These are phyloP conservation scores for Trametes hirsuta DNA, from an alignment of 1,284 basidiomycete species.

Conservation along the genomic window DNA sequence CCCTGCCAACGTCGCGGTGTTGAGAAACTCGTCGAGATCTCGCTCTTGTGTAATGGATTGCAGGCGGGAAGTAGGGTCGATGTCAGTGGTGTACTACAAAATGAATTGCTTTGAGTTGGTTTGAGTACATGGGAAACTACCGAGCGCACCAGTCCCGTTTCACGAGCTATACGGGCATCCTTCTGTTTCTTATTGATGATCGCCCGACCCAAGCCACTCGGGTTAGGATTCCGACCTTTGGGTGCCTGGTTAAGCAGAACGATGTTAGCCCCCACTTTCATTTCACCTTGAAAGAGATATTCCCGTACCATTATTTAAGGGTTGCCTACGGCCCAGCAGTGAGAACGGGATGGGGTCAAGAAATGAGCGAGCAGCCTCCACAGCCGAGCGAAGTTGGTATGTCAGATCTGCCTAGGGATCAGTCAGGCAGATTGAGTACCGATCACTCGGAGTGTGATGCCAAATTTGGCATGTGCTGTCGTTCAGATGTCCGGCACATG, in stretches of 20 bases:
- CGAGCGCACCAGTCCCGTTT: constrained; percentile 74
- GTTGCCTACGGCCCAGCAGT: background rate
- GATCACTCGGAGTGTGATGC: constrained; percentile 7
- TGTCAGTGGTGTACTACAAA: constrained; percentile 79
- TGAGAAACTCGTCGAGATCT: constrained; percentile 96
- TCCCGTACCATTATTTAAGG: background rate
- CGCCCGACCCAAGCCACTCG: constrained; percentile 85
- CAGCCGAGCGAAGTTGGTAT: constrained; percentile 3
- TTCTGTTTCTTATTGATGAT: constrained; percentile 89
- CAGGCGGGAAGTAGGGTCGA: constrained; percentile 71
- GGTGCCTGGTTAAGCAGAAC: constrained; percentile 35
- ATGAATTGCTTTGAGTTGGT: background rate
- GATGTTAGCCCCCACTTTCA: background rate
- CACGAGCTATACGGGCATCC: constrained; percentile 73
- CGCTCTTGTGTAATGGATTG: constrained; percentile 96
- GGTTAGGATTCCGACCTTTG: constrained; percentile 58
- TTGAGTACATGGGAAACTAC: background rate
- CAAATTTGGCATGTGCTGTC: constrained; percentile 5
- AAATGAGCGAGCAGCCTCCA: background rate
- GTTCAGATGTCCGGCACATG: background rate
- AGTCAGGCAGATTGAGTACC: constrained; percentile 17
- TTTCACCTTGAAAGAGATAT: no score
- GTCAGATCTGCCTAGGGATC: constrained; percentile 15
- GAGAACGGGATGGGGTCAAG: background rate
- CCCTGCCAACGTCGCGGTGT: constrained; percentile 92